Conservation (phyloP, 192 early-diverging fungal genomes). For the Chytriomyces confervae region DNA sequence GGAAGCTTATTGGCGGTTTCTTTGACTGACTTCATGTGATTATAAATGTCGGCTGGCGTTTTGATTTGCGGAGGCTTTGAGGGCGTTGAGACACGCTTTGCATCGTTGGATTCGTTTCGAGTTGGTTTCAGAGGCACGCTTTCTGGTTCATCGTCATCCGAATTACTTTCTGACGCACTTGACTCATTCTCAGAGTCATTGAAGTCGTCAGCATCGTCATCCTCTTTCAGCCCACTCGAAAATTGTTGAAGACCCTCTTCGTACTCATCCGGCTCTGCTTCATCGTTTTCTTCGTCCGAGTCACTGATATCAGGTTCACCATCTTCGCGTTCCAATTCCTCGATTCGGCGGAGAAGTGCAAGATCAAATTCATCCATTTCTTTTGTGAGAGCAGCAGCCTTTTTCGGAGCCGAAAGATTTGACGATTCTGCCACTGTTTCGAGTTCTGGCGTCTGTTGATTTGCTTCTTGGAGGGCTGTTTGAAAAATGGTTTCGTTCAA, state of each 20-base stretch:
- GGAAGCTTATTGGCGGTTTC: conserved; percentile 5
- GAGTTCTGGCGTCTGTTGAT: not conserved
- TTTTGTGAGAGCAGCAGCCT: not conserved
- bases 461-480: not conserved
- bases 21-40: conserved; percentile 36
- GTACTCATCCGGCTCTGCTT: conserved; percentile 51
- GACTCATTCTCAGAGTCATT: not conserved
- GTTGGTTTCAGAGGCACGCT: not conserved
- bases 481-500: not conserved
- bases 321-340: not conserved
- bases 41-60: conserved; percentile 50
- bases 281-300: conserved; percentile 16
- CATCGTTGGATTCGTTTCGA: not conserved
- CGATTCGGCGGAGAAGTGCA: not conserved
- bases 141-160: conserved; percentile 5
- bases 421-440: not conserved
- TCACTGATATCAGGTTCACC: not conserved
- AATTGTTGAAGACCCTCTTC: conserved; percentile 36
- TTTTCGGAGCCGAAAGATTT: not conserved
- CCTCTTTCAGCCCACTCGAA: conserved; percentile 17
- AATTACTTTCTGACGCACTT: not conserved
- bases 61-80: conserved; percentile 17
- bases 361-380: conserved; percentile 41
- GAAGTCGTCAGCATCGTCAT: conserved; percentile 34
- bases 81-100: conserved; percentile 5